Base-by-base conservation (phyloP, 495 filamentous ascomycete species). In the Choiromyces venosus region DNA sequence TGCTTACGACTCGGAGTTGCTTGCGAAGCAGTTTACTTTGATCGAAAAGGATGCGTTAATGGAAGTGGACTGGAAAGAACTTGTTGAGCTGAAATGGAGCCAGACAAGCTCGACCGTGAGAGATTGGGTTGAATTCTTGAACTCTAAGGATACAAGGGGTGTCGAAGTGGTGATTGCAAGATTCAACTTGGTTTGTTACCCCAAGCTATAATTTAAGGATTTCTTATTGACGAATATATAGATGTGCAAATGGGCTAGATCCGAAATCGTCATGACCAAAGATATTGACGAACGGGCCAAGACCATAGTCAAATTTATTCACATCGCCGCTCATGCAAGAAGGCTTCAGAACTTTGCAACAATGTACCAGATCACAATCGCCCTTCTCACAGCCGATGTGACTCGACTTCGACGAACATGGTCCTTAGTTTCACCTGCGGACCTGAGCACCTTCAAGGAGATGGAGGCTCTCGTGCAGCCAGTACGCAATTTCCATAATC, bases 51-150 rank as follows among this genome's bases (percentile, higher is more conserved):
- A 97, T 79, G 96, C 96, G 0, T 83, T 99, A 66, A 93, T 93
- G 76, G 96, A 98, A 79, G 91, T 99, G 69, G 94, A 97, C 83
- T 99, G 96, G 96, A 93, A 91, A 80, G 96, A 99, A 80, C 85
- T 99, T 66, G 93, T 99, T 69, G 93, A 97, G 39, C 91, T 99
- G 87, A 88, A 88, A 71, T 97, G 93, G 93, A 92, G 88, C 70
- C 89, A 92, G 69, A 80, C 81, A 64, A 85, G 86, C 14, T 85
- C 87, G 40, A 88, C 89, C 75, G 85, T 88, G 33, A 87, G 87
- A 66, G 89, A 91, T 73, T 99, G 96, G 96, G 93, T 97, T n/a
- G 90, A 95, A 67, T 97, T 95, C 80, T 87, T 99, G 18, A 88
- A 88, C 38, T 87, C 89, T n/a, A 88, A 90, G 21, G 89, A 96